Evolutionary conservation across 179 eudicot genomes (phyloP).

Genomic region (Beta macrorhiza): DNA sequence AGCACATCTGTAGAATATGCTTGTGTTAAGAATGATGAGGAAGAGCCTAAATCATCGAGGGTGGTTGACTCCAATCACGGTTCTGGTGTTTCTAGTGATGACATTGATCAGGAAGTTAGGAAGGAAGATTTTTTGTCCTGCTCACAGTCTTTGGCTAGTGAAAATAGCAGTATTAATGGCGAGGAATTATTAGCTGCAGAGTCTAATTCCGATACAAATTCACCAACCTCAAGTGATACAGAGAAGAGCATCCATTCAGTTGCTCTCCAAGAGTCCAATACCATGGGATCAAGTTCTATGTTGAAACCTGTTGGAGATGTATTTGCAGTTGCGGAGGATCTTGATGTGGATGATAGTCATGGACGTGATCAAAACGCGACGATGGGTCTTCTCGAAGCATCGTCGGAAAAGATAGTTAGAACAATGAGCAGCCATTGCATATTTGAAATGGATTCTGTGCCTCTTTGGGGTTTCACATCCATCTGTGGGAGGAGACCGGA

Average conservation of each 20-base stretch:
- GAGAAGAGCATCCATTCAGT: slow-evolving; percentile 14
- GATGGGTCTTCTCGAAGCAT: slow-evolving; percentile 15
- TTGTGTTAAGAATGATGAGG: slow-evolving; percentile 12
- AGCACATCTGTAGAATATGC: neutral
- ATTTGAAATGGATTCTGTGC: slow-evolving; percentile 7
- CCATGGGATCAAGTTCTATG: neutral
- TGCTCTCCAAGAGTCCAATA: slow-evolving; percentile 2
- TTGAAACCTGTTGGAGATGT: slow-evolving; percentile 19
- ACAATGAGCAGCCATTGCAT: slow-evolving; percentile 22
- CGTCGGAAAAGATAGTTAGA: slow-evolving; percentile 22
- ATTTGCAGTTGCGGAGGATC: slow-evolving; percentile 29
- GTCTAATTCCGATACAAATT: slow-evolving; percentile 25
- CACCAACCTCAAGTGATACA: slow-evolving; percentile 20
- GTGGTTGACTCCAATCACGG: slow-evolving; percentile 13
- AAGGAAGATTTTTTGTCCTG: slow-evolving; percentile 16
- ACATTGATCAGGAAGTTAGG: slow-evolving; percentile 17
- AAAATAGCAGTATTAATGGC: slow-evolving; percentile 18
- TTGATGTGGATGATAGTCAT: slow-evolving; percentile 21
- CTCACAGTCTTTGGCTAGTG: slow-evolving; percentile 26
- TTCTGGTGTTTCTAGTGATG: slow-evolving; percentile 14
- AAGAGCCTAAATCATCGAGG: slow-evolving; percentile 1
- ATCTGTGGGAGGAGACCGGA: slow-evolving; percentile 47
- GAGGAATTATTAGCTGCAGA: slow-evolving; percentile 22
- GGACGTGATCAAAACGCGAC: slow-evolving; percentile 13
- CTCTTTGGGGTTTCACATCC: slow-evolving; percentile 16